Conservation (phyloP, 768 basidiomycete genomes). For the Lepiota subincarnata region DNA sequence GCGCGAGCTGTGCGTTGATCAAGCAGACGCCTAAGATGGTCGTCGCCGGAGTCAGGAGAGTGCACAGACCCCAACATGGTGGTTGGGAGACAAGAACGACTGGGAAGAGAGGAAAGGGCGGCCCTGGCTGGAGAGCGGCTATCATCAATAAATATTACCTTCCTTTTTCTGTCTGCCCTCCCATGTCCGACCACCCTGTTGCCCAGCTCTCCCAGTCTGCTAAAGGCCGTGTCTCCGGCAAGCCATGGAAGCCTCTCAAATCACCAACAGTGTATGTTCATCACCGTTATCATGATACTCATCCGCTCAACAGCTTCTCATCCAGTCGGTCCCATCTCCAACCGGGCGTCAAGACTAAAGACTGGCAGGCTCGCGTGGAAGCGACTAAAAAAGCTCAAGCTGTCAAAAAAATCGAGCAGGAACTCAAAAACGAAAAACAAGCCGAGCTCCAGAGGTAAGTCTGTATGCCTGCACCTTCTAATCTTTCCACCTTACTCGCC, state of each 20-base stretch:
- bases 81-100: constrained; percentile 4
- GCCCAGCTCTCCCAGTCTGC: constrained; percentile 51
- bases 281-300: not conserved
- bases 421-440: constrained; percentile 74
- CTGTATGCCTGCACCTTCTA: constrained; percentile 11
- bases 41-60: constrained; percentile 37
- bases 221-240: constrained; percentile 65
- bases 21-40: constrained; percentile 46
- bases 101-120: not conserved
- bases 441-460: constrained; percentile 64
- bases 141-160: not conserved
- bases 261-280: constrained; percentile 44
- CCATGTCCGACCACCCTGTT: constrained; percentile 14
- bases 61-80: constrained; percentile 39
- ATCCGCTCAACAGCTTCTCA: constrained; percentile 12
- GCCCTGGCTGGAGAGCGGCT: not conserved
- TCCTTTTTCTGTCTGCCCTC: not conserved
- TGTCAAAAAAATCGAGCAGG: constrained; percentile 67
- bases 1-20: constrained; percentile 51
- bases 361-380: constrained; percentile 66
- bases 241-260: constrained; percentile 58
- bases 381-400: constrained; percentile 62
- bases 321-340: constrained; percentile 66
- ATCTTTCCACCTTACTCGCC: constrained; percentile 3
- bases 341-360: constrained; percentile 58